Percentiles rank a stretch among this genome's conserved stretches.
Evolutionary conservation across 352 stramenopile species (phyloP).

Genomic region (Phytophthora fragariaefolia): DNA sequence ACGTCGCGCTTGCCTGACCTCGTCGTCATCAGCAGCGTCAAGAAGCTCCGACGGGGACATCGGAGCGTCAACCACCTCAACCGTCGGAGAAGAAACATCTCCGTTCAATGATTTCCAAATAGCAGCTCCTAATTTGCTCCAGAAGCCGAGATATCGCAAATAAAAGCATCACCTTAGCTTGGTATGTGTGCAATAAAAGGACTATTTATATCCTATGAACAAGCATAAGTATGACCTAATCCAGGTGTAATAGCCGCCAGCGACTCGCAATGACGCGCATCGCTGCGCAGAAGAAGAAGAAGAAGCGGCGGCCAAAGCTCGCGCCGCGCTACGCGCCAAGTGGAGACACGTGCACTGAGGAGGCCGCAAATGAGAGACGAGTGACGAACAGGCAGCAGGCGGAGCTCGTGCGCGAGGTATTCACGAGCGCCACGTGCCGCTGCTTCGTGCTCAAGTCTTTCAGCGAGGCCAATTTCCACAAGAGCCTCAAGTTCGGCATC

Average conservation of each 20-base stretch:
- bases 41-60: too few relatives aligned
- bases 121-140: too few relatives aligned
- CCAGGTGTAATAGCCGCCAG: neutral
- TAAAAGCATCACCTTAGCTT: too few relatives aligned
- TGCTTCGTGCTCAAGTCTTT: slow-evolving; percentile 90
- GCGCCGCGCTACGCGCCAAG: slow-evolving; percentile 51
- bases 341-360: neutral
- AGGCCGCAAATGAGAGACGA: slow-evolving; percentile 1
- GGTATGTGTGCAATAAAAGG: too few relatives aligned
- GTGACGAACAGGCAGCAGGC: slow-evolving; percentile 34
- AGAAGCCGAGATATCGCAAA: too few relatives aligned
- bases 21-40: too few relatives aligned
- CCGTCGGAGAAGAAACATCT: too few relatives aligned
- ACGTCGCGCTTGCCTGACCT: too few relatives aligned
- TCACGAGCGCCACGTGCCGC: slow-evolving; percentile 65
- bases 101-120: too few relatives aligned
- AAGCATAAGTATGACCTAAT: neutral
- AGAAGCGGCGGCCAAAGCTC: slow-evolving; percentile 46
- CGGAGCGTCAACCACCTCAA: too few relatives aligned
- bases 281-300: slow-evolving; percentile 12
- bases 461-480: slow-evolving; percentile 87
- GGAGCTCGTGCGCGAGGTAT: slow-evolving; percentile 58
- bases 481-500: slow-evolving; percentile 85
- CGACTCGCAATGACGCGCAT: slow-evolving; percentile 8
- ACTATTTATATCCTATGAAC: too few relatives aligned